These are phyloP conservation scores for Paspalum notatum DNA, from an alignment of 176 grass and related monocot genomes.

Conservation along the genomic window DNA sequence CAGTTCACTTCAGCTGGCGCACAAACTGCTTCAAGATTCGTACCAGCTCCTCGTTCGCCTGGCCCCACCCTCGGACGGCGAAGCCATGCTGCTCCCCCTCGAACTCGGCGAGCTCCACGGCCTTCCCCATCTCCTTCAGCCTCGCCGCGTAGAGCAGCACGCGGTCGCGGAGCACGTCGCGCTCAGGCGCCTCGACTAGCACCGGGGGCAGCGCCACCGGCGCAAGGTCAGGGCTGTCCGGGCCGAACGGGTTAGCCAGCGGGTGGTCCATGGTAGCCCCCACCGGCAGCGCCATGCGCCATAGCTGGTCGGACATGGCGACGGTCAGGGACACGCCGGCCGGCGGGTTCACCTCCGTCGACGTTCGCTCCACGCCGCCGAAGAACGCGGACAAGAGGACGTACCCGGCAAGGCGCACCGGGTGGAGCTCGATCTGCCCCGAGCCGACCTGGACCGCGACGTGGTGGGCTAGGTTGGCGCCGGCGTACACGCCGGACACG, in stretches of 20 bases:
- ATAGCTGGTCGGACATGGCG: constrained; percentile 55
- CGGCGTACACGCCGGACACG: constrained; percentile 39
- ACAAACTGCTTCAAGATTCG: constrained; percentile 47
- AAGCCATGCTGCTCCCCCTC: constrained; percentile 60
- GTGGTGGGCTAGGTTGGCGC: constrained; percentile 55
- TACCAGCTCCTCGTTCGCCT: constrained; percentile 53
- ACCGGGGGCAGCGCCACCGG: constrained; percentile 40
- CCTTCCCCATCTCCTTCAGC: constrained; percentile 56
- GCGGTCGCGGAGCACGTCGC: constrained; percentile 53
- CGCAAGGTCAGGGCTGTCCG: constrained; percentile 26
- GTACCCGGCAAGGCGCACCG: constrained; percentile 42
- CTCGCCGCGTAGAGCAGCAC: constrained; percentile 52
- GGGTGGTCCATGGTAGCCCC: constrained; percentile 62
- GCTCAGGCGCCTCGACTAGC: constrained; percentile 51
- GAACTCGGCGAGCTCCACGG: constrained; percentile 56
- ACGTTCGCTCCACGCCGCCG: constrained; percentile 37
- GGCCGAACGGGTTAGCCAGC: constrained; percentile 60
- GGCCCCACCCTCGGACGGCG: constrained; percentile 40
- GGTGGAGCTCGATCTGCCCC: not conserved
- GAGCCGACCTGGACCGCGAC: not conserved
- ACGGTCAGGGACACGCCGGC: constrained; percentile 34
- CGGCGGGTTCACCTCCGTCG: constrained; percentile 45
- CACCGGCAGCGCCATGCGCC: constrained; percentile 60
- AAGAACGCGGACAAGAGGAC: constrained; percentile 57
- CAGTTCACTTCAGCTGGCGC: not conserved